Evolutionary conservation across 179 eudicot genomes (phyloP).

Genomic region (Dionaea muscipula): DNA sequence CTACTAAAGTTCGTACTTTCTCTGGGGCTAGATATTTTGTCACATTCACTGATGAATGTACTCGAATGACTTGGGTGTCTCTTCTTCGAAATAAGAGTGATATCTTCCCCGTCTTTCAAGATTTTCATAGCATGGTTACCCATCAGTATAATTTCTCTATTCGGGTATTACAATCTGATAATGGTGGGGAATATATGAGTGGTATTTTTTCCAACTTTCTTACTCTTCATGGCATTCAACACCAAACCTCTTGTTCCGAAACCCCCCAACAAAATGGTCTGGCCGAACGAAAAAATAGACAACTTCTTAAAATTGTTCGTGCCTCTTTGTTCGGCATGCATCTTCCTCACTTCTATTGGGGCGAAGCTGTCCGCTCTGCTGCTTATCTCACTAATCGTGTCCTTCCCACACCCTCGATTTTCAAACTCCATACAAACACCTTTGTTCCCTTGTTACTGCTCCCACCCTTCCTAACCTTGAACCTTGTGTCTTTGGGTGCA

Average conservation of each 20-base stretch:
- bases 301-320: conserved; percentile 1
- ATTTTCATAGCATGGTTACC: background rate
- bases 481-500: conserved; percentile 9
- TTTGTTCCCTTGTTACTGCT: background rate
- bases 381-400: conserved; percentile 4
- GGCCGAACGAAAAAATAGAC: conserved; percentile 5
- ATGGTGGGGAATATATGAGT: background rate
- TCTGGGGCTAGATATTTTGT: background rate
- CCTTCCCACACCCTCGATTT: conserved; percentile 4
- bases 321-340: conserved; percentile 6
- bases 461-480: conserved; percentile 4
- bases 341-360: background rate
- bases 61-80: background rate
- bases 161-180: background rate
- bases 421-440: conserved; percentile 10
- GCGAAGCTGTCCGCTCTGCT: background rate
- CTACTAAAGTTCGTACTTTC: background rate
- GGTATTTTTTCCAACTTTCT: background rate
- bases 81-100: background rate
- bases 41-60: background rate
- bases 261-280: conserved; percentile 6
- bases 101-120: background rate
- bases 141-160: background rate
- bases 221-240: background rate
- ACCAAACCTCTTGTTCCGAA: background rate